Evolutionary conservation across 371 early-diverging fungal genomes (phyloP), one percentile per base, ranked within the genome.

Genomic region (Encephalitozoon hellem): DNA sequence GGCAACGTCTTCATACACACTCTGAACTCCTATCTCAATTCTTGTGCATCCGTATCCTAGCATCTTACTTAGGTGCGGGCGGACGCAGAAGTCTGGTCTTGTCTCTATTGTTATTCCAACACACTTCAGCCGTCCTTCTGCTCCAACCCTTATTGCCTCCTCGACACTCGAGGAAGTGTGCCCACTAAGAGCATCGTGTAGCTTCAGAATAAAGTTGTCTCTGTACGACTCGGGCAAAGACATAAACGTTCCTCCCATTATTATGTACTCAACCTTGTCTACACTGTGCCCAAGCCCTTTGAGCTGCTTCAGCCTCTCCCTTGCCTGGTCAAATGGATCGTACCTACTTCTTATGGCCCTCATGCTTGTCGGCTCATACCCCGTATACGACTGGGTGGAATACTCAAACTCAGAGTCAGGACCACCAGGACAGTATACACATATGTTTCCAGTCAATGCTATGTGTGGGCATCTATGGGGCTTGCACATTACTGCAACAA

Each of bases 231-330:
- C 94, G 2, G 90, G 80, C 72, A 99, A 86, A 0, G 93, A 92
- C 97, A 97, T 96, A 83, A 99, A 99, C 0, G 99, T 99, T 63
- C 99, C 99, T 53, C 99, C 99, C 99, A 99, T 99, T 42, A 99
- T 86, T 77, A 99, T 96, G 80, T 93, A 96, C 85, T 96, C 97
- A 23, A 95, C 95, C 85, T 99, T 99, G 85, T 97, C 98, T 30
- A 93, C 92, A 71, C 87, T 89, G 82, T 99, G 99, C 0, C 99
- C 99, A 66, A 99, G 88, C 68, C 88, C 85, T 83, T 92, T 87
- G 15, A 97, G 89, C 83, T 99, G 99, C 79, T 93, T 93, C 15
- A 96, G 89, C 51, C 99, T 90, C 4, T 93, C 94, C 23, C 94
- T 86, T 2, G 96, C 89, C 85, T 98, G 97, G 80, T 97, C 96